Evolutionary conservation across 306 rosid genomes (phyloP).

Genomic region (Vicia villosa): DNA sequence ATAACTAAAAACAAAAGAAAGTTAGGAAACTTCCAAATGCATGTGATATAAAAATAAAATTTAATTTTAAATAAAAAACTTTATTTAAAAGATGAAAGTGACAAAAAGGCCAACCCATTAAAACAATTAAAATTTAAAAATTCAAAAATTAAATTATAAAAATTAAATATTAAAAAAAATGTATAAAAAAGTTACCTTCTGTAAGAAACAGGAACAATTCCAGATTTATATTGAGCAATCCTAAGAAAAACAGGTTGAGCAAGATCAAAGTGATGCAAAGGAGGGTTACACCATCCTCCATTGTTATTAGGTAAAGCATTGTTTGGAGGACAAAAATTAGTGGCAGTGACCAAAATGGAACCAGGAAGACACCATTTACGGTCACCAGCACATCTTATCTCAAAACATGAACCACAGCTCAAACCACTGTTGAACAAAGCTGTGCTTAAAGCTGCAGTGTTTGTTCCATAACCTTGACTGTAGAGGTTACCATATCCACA

Average conservation of each 20-base stretch:
- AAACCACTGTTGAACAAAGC: constrained; percentile 93
- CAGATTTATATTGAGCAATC: constrained; percentile 94
- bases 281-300: constrained; percentile 99
- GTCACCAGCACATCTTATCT: constrained; percentile 73
- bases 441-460: constrained; percentile 95
- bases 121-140: neutral
- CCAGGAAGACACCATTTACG: constrained; percentile 85
- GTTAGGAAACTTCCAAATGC: constrained; percentile 26
- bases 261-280: constrained; percentile 92
- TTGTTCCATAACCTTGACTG: constrained; percentile 98
- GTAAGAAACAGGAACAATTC: constrained; percentile 87
- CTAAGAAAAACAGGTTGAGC: constrained; percentile 89
- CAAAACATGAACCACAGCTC: constrained; percentile 93
- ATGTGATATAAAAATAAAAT: neutral
- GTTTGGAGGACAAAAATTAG: constrained; percentile 98
- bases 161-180: neutral
- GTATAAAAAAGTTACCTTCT: constrained; percentile 57
- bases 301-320: constrained; percentile 81
- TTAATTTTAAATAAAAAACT: neutral
- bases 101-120: neutral
- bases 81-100: constrained; percentile 20
- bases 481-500: constrained; percentile 98
- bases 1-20: neutral
- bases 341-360: constrained; percentile 92
- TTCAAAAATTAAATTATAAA: neutral